Percentiles rank a stretch among this genome's conserved stretches.
These are phyloP conservation scores for Calocybe cyanea DNA, from an alignment of 768 basidiomycete genomes.

Conservation along the genomic window DNA sequence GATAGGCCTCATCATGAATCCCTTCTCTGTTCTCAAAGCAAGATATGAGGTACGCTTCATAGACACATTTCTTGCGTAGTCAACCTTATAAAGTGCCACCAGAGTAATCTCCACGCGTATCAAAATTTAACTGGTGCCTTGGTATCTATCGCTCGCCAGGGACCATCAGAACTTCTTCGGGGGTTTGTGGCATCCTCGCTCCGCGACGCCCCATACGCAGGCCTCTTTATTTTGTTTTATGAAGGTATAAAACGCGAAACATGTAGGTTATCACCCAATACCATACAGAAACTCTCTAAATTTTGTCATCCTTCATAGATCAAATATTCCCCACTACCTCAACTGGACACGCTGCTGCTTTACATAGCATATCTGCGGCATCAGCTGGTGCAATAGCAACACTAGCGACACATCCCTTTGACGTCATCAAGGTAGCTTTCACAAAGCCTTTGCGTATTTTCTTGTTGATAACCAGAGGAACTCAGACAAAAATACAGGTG, in stretches of 20 bases:
- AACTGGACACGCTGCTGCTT: slow-evolving; percentile 40
- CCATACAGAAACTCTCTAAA: slow-evolving; percentile 2
- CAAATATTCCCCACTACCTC: slow-evolving; percentile 41
- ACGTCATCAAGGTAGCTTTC: slow-evolving; percentile 77
- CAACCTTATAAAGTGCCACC: slow-evolving; percentile 8
- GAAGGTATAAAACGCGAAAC: slow-evolving; percentile 79
- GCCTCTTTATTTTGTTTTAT: slow-evolving; percentile 84
- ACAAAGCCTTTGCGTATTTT: background rate
- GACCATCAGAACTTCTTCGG: slow-evolving; percentile 77
- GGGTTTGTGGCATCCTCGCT: slow-evolving; percentile 85
- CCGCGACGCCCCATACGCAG: slow-evolving; percentile 94
- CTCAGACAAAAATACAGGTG: slow-evolving; percentile 88
- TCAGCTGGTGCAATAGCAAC: slow-evolving; percentile 84
- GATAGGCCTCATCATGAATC: slow-evolving; percentile 85
- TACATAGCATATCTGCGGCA: slow-evolving; percentile 69
- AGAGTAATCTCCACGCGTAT: slow-evolving; percentile 82
- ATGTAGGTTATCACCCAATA: slow-evolving; percentile 36
- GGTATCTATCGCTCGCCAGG: slow-evolving; percentile 56
- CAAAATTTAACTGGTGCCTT: slow-evolving; percentile 57
- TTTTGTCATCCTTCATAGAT: slow-evolving; percentile 24
- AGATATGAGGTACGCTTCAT: slow-evolving; percentile 71
- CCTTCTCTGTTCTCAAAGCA: slow-evolving; percentile 88
- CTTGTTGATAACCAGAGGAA: background rate
- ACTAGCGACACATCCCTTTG: slow-evolving; percentile 85
- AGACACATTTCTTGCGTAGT: background rate